These are phyloP conservation scores for Medicago ruthenica DNA, from an alignment of 306 rosid species.

Conservation along the genomic window DNA sequence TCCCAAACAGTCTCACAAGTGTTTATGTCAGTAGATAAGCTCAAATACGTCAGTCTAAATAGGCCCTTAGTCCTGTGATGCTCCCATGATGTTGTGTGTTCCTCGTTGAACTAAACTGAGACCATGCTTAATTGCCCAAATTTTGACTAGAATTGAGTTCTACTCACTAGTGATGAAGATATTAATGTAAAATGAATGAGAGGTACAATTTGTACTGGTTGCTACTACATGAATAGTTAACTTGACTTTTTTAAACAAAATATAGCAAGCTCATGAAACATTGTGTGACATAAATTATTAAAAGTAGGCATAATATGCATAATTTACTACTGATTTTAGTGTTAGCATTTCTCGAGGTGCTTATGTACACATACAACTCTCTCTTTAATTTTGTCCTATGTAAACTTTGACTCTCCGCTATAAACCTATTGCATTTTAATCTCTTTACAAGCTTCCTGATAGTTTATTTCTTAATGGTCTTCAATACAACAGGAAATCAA, in stretches of 20 bases:
- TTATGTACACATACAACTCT: neutral
- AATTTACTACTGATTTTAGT: conserved; percentile 28
- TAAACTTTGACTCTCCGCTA: neutral
- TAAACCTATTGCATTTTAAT: conserved; percentile 29
- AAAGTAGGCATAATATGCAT: conserved; percentile 24
- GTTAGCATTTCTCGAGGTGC: conserved; percentile 27
- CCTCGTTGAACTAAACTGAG: conserved; percentile 22
- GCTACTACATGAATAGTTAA: conserved; percentile 6
- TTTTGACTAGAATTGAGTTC: conserved; percentile 18
- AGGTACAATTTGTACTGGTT: neutral
- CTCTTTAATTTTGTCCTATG: conserved; percentile 20
- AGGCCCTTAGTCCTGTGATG: neutral
- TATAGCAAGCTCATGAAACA: conserved; percentile 34
- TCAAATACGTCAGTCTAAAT: neutral
- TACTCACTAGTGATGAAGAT: conserved; percentile 16
- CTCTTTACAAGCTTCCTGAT: conserved; percentile 33
- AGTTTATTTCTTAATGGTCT: conserved; percentile 24
- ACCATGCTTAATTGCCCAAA: conserved; percentile 24
- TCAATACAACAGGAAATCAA: conserved; percentile 66
- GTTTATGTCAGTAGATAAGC: too few relatives aligned
- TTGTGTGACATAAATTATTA: neutral
- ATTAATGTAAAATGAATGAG: conserved; percentile 28
- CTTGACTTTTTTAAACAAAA: neutral
- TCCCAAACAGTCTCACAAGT: too few relatives aligned
- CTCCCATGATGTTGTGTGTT: conserved; percentile 9